Evolutionary conservation across 2,329 filamentous ascomycete genomes (phyloP).

Genomic region (Penicillium digitatum): DNA sequence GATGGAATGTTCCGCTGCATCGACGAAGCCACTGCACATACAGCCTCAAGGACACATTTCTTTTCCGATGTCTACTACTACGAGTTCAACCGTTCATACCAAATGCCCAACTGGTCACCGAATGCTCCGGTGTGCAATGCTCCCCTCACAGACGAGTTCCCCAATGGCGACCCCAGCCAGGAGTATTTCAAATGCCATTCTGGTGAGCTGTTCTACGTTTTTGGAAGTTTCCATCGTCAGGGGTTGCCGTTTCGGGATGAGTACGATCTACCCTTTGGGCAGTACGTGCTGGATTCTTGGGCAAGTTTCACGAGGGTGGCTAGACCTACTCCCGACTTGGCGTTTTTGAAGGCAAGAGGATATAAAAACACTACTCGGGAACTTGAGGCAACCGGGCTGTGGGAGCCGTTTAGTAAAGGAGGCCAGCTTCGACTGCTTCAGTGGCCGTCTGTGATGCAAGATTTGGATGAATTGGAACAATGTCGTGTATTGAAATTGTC

Average conservation of each 20-base stretch:
- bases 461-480: conserved; percentile 14
- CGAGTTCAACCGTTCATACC: conserved; percentile 54
- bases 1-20: conserved; percentile 59
- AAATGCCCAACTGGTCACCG: conserved; percentile 51
- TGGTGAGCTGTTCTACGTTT: conserved; percentile 53
- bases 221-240: conserved; percentile 46
- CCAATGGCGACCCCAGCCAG: conserved; percentile 49
- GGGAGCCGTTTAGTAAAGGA: conserved; percentile 8
- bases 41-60: conserved; percentile 44
- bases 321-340: conserved; percentile 15
- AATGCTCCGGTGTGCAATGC: conserved; percentile 49
- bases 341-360: conserved; percentile 16
- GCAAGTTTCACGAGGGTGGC: conserved; percentile 20
- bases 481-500: conserved; percentile 14
- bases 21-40: conserved; percentile 56
- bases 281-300: conserved; percentile 26
- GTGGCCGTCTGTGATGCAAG: conserved; percentile 15
- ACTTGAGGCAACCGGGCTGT: conserved; percentile 7
- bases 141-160: conserved; percentile 35
- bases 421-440: conserved; percentile 16
- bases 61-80: conserved; percentile 56
- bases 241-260: conserved; percentile 19
- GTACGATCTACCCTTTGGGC: conserved; percentile 20
- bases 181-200: conserved; percentile 55
- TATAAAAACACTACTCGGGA: conserved; percentile 16